Conservation (phyloP, 140 eudicot genomes). For the Ambrosia hybrid region DNA sequence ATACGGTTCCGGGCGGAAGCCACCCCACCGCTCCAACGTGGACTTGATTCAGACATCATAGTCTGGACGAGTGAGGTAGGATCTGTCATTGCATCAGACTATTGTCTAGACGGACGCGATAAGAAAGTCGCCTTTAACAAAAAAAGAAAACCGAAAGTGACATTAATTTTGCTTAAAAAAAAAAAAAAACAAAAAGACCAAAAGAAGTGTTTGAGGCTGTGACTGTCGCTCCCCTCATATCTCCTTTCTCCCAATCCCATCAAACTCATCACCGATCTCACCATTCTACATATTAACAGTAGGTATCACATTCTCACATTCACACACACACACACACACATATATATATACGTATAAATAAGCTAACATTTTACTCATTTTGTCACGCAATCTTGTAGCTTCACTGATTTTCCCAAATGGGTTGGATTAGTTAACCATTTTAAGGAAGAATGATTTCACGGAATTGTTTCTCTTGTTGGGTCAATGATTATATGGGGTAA, state of each 20-base stretch:
- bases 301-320: not conserved
- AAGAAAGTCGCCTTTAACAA: too few species aligned
- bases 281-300: not conserved
- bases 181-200: not conserved
- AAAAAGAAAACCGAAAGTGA: not conserved
- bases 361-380: too few species aligned
- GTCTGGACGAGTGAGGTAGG: too few species aligned
- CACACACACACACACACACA: too few species aligned
- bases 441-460: slow-evolving; percentile 34
- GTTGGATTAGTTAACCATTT: not conserved
- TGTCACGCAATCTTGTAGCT: not conserved
- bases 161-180: not conserved
- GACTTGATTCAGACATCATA: too few species aligned
- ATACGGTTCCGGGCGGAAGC: too few species aligned
- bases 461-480: slow-evolving; percentile 17
- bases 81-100: too few species aligned
- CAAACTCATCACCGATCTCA: slow-evolving; percentile 4
- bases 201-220: not conserved
- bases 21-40: too few species aligned
- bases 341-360: too few species aligned
- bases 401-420: slow-evolving; percentile 12
- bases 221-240: not conserved
- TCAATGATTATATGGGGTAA: slow-evolving; percentile 36
- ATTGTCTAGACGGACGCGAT: too few species aligned
- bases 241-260: not conserved